Evolutionary conservation across 2,329 filamentous ascomycete species (phyloP), one percentile per base, ranked within the genome.

Genomic region (Hypoxylon sp.): DNA sequence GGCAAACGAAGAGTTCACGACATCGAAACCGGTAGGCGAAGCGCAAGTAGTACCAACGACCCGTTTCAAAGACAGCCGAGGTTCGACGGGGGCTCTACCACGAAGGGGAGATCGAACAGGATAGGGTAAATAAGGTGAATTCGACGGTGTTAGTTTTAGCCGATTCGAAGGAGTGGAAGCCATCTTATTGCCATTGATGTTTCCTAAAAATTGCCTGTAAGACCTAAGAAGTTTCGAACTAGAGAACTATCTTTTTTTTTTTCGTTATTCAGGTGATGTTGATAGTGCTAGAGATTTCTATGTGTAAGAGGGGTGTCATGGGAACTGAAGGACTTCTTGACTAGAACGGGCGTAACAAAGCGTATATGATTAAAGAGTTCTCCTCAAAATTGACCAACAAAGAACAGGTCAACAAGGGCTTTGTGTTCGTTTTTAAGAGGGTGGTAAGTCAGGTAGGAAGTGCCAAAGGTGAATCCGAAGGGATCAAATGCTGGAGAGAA

Each of bases 41-140:
- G 84, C 87, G 67, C 93, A 94, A 6, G 94, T 98, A 22, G 94
- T 97, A 48, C 95, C 95, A 72, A 98, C 91, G 59, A 98, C 93
- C 67, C 92, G 89, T 76, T 89, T 90, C 65, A 97, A 82, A 39
- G 90, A 90, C 46, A 97, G 83, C 41, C 85, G 85, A 20, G 86
- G 82, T 61, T 89, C 85, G 62, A 81, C 79, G 11, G 76, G 69
- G 47, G 75, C 61, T 54, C 83, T 82, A 47, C 80, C 79, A 50
- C 86, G 85, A 63, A 82, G 75, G 28, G 90, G 87, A 51, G 91
- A 90, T 74, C 89, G 86, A 17, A 86, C 80, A 32, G 86, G 84
- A 39, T 88, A 85, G 61, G 84, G 83, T 49, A 88, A 76, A 73
- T 86, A 89, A 57, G 92, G 91, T 60, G 92, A 93, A 76, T 88